Base-by-base conservation (phyloP, 169 alveolate species). In the Cryptosporidium parvum region DNA sequence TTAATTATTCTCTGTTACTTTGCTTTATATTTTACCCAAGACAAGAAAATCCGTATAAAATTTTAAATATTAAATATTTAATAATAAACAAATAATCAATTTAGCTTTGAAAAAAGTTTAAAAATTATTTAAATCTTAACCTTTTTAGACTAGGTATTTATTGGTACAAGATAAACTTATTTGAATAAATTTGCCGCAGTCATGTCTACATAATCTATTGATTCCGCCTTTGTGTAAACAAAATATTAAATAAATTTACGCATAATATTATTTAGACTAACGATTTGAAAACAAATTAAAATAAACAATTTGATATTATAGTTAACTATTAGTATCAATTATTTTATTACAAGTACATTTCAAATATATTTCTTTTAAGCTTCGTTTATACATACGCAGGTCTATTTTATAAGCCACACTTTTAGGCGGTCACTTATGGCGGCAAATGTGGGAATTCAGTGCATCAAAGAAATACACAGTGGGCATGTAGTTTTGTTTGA, bases 401-500 rank as follows among this genome's bases (percentile, higher is more conserved):
- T 56, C 67, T 56, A 56, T 56, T 21, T 23, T 21, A 21, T 56
- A 56, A 56, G 39, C 67, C 72, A 65, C 72, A 35, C 44, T 33
- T 39, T 65, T 5, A 23, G 45, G 62, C 68, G 52, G 72, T 26
- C 31, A 2, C 0, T 4, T 26, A 10, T 56, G 51, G 68, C 68
- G 52, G 58, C 21, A 8, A 12, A 7, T 3, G 5, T 45, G 58
- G 31, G 67, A 21, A 3, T n/a, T 56, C 12, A 56, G 26, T 56
- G 37, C 89, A 80, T 80, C 3, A 80, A 61, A 26, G 73, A 62
- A 62, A 80, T 65, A 56, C 96, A 94, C 21, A 94, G 89, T 31
- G 96, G 96, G 69, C 96, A 94, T 75, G 93, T 94, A 59, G 93
- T 85, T 92, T 94, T 93, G 42, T 92, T 73, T 6, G 96, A 92